Base-by-base conservation (phyloP, 495 filamentous ascomycete genomes). In the Polyplosphaeria fusca region DNA sequence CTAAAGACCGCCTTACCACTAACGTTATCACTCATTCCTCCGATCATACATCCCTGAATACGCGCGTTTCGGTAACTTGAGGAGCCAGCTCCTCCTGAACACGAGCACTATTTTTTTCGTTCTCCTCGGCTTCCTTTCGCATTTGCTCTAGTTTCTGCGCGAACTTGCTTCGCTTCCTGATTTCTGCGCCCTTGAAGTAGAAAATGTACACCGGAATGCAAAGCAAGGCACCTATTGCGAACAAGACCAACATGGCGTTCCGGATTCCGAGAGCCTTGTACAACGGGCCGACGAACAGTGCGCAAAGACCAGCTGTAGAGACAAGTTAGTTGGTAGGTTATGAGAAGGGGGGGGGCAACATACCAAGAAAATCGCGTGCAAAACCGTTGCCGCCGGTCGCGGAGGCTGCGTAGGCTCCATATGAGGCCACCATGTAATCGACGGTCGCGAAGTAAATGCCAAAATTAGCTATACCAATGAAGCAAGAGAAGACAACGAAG, bases 351-450 rank as follows among this genome's bases (percentile, higher is more conserved):
- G n/a, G 30, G 7, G 30, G 30, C 7, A 35, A 35, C 30, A 35
- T 35, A n/a, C 9, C 30, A 35, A 94, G 73, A 71, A 94, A 86
- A 68, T 94, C 89, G 58, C 89, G 79, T 43, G 87, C 74, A 77
- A 78, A 86, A 49, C 83, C 85, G 60, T 88, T 88, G 37, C 85
- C 85, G 22, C 87, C 87, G 0, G 87, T 90, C 0, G 87, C 87
- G 0, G 86, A 89, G 1, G 87, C 85, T 26, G 85, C 82, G 67
- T 88, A 90, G 11, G 44, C 20, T 0, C 86, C 87, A 65, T 91
- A 90, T 0, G 85, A 79, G 24, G 81, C 83, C 14, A 90, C 81
- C 87, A 89, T 90, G 71, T 91, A 91, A 59, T 91, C 87, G 52
- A 90, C 86, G 0, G 87, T 89, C 0, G 85, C 86, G 83, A 87